Base-by-base conservation (phyloP, 257 asterid genomes). In the Ajuga chamaepitys region DNA sequence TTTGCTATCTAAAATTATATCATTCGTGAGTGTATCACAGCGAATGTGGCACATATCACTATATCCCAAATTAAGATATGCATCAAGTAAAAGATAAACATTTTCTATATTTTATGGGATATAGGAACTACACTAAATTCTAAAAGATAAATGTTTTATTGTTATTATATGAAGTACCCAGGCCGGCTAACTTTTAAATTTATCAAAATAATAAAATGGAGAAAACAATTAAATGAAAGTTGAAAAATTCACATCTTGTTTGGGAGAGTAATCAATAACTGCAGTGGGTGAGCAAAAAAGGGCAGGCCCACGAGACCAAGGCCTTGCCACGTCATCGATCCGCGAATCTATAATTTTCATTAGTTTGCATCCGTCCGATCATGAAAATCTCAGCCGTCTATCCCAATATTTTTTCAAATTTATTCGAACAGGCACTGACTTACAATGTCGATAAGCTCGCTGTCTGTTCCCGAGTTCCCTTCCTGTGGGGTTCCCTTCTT, bases 291-390 rank as follows among this genome's bases (percentile, higher is more conserved):
- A 50, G 46, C 20, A 16, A 24, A 4, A 50, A 47, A 38, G 5
- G 62, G 35, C n/a, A 46, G 12, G 17, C 55, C 67, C 21, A 62
- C 56, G 40, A 62, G 16, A 9, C 35, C 44, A 10, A 26, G 22
- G 7, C 8, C 47, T 34, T 3, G 70, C 79, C 79, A 74, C 62
- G 52, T 63, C 75, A 74, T 16, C 35, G 11, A 74, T 74, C 79
- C 72, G 64, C 46, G 37, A 6, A 0, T 4, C 10, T 13, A 17
- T 7, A 11, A 10, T 20, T 4, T 30, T 9, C 13, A 47, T 30
- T 7, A 5, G 9, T 48, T 56, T 17, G 7, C 2, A 21, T 7
- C 75, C 72, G 68, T 74, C 4, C 1, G 79, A 74, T 74, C 25
- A 20, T 0, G 14, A 3, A 9, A n/a, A 74, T 69, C 62, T 22